Conservation (phyloP, 2,329 filamentous ascomycete species). For the Scedosporium aurantiacum region DNA sequence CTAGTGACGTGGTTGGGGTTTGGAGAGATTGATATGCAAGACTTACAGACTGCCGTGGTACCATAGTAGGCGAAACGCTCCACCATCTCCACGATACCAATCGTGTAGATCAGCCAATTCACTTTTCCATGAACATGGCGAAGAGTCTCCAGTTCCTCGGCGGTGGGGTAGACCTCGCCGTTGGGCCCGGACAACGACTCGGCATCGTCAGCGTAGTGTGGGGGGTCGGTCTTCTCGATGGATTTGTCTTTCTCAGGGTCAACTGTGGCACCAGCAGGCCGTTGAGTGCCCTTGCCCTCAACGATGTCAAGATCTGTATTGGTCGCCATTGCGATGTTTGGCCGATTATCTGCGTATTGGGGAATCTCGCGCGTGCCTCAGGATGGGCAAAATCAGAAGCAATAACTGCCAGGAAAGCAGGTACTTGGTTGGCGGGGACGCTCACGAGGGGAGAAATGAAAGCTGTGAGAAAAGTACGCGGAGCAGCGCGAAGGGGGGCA, state of each 20-base stretch:
- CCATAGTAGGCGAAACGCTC: slow-evolving; percentile 68
- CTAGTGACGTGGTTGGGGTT: background rate
- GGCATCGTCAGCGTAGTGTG: slow-evolving; percentile 9
- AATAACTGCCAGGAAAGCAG: too few relatives aligned
- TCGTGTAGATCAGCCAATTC: slow-evolving; percentile 47
- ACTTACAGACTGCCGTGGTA: slow-evolving; percentile 51
- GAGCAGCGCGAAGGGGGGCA: too few relatives aligned
- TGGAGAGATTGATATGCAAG: slow-evolving; percentile 8
- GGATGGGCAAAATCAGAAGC: too few relatives aligned
- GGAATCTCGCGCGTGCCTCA: too few relatives aligned
- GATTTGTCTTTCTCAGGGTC: background rate
- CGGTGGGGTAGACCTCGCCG: slow-evolving; percentile 26
- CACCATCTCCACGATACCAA: slow-evolving; percentile 58
- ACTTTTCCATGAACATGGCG: slow-evolving; percentile 46
- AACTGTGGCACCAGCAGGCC: too few relatives aligned
- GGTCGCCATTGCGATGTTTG: too few relatives aligned
- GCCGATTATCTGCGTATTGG: too few relatives aligned
- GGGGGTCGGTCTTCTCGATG: slow-evolving; percentile 13
- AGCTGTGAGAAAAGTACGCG: too few relatives aligned
- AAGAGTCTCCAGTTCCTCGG: slow-evolving; percentile 40
- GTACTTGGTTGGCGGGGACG: too few relatives aligned
- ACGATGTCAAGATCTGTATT: too few relatives aligned
- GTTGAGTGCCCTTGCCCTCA: too few relatives aligned
- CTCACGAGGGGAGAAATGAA: too few relatives aligned
- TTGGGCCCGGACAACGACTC: background rate